These are phyloP conservation scores for Euryodendron excelsum DNA, from an alignment of 148 eudicot genomes.

Conservation along the genomic window DNA sequence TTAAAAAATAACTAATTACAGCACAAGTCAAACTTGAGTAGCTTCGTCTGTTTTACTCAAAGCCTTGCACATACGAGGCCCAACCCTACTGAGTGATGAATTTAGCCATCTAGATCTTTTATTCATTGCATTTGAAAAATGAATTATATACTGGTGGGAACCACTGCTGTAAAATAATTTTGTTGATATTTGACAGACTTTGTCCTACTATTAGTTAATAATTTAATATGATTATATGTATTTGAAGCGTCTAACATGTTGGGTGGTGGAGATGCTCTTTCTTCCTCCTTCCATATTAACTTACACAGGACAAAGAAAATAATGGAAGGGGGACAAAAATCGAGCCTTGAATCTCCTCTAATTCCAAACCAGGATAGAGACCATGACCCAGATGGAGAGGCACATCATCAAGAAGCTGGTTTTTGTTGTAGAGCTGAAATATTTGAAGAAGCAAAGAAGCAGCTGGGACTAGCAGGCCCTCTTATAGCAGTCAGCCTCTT, in stretches of 20 bases:
- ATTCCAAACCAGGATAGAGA: neutral
- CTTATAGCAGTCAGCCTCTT: slow-evolving; percentile 41
- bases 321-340: neutral
- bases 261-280: neutral
- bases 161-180: neutral
- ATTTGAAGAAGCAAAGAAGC: slow-evolving; percentile 38
- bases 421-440: slow-evolving; percentile 3
- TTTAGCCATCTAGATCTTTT: no score
- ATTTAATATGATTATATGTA: neutral
- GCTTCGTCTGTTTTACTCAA: no score
- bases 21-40: no score
- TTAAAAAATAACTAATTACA: no score
- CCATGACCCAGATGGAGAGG: neutral
- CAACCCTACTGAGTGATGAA: no score
- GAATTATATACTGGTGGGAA: neutral
- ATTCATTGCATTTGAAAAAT: no score
- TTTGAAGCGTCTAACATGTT: neutral
- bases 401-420: neutral
- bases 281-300: neutral
- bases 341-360: neutral
- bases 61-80: no score
- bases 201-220: neutral
- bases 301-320: neutral
- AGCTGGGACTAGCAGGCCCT: slow-evolving; percentile 38
- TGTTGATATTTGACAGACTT: neutral